phyloP scores from a whole-genome alignment of 257 asterid genomes.

The Leonotis leonurus region DNA sequence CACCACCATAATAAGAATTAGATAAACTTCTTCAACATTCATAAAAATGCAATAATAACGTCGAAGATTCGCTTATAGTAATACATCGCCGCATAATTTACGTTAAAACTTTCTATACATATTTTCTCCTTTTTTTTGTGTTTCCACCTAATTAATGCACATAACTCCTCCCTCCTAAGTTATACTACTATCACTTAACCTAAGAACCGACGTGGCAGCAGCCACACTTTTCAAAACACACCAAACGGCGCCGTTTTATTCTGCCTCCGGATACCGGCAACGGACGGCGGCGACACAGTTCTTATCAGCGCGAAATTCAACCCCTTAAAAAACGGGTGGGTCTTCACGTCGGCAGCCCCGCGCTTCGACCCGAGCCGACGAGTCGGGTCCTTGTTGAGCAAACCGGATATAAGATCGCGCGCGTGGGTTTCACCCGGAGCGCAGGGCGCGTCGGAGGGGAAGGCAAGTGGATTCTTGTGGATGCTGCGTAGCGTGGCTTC shows the following conservation, averaged over 20 bases:
- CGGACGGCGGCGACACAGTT: slow-evolving; percentile 54
- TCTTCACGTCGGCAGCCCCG: slow-evolving; percentile 79
- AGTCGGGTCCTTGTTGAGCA: slow-evolving; percentile 61
- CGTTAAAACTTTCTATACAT: slow-evolving; percentile 22
- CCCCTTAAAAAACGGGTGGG: slow-evolving; percentile 76
- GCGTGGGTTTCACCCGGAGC: slow-evolving; percentile 46
- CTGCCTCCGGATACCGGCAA: slow-evolving; percentile 27
- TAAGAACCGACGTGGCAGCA: neutral
- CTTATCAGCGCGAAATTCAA: slow-evolving; percentile 76
- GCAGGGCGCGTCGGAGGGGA: slow-evolving; percentile 41
- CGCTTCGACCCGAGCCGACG: slow-evolving; percentile 72
- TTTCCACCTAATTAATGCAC: slow-evolving; percentile 17
- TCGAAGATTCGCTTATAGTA: neutral
- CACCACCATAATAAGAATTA: neutral
- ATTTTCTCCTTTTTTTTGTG: neutral
- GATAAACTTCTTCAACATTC: slow-evolving; percentile 1
- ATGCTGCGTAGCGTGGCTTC: slow-evolving; percentile 60
- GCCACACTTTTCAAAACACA: slow-evolving; percentile 36
- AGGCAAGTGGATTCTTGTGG: slow-evolving; percentile 35
- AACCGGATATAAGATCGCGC: slow-evolving; percentile 47
- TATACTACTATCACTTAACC: neutral
- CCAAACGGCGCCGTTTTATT: slow-evolving; percentile 38
- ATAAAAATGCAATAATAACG: slow-evolving; percentile 16
- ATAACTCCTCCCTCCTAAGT: neutral
- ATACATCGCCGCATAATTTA: slow-evolving; percentile 19